phyloP scores from a whole-genome alignment of 202 grass and related monocot species.

The Brachypodium distachyon region DNA sequence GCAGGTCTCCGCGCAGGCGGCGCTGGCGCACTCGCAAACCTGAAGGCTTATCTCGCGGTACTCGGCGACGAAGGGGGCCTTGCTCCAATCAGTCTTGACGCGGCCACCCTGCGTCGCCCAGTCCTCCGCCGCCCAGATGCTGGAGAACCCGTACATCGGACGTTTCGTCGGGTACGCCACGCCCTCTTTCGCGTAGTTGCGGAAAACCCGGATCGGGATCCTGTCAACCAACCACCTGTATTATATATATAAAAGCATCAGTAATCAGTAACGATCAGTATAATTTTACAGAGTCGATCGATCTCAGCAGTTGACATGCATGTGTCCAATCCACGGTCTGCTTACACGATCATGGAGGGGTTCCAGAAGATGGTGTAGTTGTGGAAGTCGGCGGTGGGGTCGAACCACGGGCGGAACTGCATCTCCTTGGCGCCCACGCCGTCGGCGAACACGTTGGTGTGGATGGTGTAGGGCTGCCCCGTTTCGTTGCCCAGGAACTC shows the following conservation, averaged over 20 bases:
- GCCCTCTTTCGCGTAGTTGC: slow-evolving; percentile 33
- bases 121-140: slow-evolving; percentile 44
- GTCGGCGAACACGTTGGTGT: slow-evolving; percentile 67
- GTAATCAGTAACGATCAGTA: too few species aligned
- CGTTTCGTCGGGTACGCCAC: slow-evolving; percentile 43
- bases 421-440: slow-evolving; percentile 52
- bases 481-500: slow-evolving; percentile 75
- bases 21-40: slow-evolving; percentile 24
- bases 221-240: slow-evolving; percentile 67
- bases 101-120: slow-evolving; percentile 1
- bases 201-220: slow-evolving; percentile 58
- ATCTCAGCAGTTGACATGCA: background rate
- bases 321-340: too few species aligned
- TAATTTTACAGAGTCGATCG: background rate
- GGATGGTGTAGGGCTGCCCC: slow-evolving; percentile 60
- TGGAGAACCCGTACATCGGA: slow-evolving; percentile 37
- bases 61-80: slow-evolving; percentile 36
- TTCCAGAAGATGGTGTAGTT: slow-evolving; percentile 87
- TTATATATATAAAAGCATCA: too few species aligned
- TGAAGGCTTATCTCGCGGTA: slow-evolving; percentile 22
- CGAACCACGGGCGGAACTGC: slow-evolving; percentile 77
- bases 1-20: background rate
- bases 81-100: background rate
- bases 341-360: slow-evolving; percentile 69
- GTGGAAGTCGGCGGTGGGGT: slow-evolving; percentile 53